A percentile compares a stretch with the other conserved stretches of the same genome.
These are phyloP conservation scores for Phytophthora syringae DNA, from an alignment of 352 stramenopile genomes.

Conservation along the genomic window DNA sequence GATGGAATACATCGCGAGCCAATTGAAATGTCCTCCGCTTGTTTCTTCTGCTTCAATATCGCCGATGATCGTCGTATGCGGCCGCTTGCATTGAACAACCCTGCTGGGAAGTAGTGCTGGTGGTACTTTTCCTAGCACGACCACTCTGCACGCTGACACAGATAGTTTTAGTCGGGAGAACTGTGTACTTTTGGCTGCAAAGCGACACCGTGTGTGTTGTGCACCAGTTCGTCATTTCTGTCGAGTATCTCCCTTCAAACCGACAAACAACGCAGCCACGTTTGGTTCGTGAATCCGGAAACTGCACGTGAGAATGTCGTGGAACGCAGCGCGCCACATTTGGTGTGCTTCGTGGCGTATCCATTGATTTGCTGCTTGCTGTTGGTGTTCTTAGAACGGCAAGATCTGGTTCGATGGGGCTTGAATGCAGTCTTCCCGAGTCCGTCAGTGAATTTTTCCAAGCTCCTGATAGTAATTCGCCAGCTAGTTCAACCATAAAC, in stretches of 20 bases:
- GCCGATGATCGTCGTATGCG: background rate
- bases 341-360: background rate
- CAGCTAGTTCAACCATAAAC: slow-evolving; percentile 1
- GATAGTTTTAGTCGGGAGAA: too few species aligned
- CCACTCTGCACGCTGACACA: too few species aligned
- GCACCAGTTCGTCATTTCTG: slow-evolving; percentile 3
- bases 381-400: background rate
- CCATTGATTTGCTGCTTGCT: background rate
- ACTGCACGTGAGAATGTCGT: background rate
- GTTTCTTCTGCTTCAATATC: too few species aligned
- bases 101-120: background rate
- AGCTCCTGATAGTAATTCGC: background rate
- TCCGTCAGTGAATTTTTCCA: background rate
- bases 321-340: background rate
- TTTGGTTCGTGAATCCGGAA: background rate
- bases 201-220: background rate
- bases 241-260: background rate
- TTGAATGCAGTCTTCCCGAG: background rate
- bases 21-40: too few species aligned
- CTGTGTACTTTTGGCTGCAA: background rate
- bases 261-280: background rate
- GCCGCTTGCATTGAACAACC: background rate
- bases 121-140: background rate
- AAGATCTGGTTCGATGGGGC: background rate
- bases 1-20: too few species aligned